Percentiles rank a stretch among this genome's conserved stretches.
These are phyloP conservation scores for Mortierella polycephala DNA, from an alignment of 371 early-diverging fungal species.

Conservation along the genomic window DNA sequence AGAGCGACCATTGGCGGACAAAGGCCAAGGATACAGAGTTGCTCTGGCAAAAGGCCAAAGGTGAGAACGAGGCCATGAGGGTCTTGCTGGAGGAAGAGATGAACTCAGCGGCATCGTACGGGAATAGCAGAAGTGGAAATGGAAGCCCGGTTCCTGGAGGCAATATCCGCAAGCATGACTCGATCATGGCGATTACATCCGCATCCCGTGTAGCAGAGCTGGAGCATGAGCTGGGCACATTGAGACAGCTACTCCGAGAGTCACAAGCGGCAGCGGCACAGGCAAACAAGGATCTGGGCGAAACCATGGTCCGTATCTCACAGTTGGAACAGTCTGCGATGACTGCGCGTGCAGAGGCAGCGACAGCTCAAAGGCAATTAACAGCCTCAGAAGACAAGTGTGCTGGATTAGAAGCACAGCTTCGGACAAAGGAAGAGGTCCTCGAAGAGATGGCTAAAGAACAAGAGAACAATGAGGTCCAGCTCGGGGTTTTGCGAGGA, in stretches of 20 bases:
- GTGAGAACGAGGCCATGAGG: constrained; percentile 47
- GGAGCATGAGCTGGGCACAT: constrained; percentile 58
- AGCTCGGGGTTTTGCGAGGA: constrained; percentile 68
- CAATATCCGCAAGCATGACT: constrained; percentile 47
- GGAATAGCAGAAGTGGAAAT: neutral
- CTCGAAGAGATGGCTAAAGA: constrained; percentile 63
- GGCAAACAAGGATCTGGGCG: constrained; percentile 57
- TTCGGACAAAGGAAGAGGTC: constrained; percentile 63
- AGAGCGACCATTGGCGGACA: constrained; percentile 46
- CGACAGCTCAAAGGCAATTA: constrained; percentile 59
- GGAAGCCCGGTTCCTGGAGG: constrained; percentile 7
- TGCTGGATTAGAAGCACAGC: constrained; percentile 56
- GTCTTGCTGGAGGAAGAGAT: constrained; percentile 45
- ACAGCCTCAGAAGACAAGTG: constrained; percentile 67
- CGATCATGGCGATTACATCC: constrained; percentile 49
- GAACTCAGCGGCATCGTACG: constrained; percentile 25
- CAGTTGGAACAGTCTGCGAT: constrained; percentile 67
- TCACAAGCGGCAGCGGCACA: constrained; percentile 48
- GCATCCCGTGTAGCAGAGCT: constrained; percentile 58
- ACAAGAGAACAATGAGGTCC: constrained; percentile 73
- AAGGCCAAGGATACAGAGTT: constrained; percentile 47
- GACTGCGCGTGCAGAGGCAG: constrained; percentile 64
- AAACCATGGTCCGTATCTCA: constrained; percentile 63
- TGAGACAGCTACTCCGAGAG: constrained; percentile 44
- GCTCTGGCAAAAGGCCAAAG: constrained; percentile 54